phyloP scores from a whole-genome alignment of 2,329 filamentous ascomycete genomes.

The Penicillium sp. region DNA sequence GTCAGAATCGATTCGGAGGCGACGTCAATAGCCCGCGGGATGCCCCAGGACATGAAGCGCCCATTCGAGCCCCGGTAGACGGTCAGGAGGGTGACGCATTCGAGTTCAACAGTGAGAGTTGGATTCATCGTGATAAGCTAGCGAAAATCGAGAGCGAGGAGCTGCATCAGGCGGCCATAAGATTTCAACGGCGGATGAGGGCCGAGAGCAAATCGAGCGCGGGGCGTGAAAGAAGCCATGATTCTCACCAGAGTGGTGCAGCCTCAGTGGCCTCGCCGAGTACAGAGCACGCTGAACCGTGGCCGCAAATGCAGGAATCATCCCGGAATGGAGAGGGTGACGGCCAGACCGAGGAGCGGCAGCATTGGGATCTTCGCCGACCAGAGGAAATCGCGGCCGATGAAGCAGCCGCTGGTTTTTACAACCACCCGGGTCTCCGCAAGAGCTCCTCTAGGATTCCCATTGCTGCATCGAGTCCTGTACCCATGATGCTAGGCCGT shows the following conservation, averaged over 20 bases:
- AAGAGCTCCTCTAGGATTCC: conserved; percentile 78
- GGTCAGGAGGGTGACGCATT: conserved; percentile 18
- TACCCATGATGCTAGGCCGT: conserved; percentile 73
- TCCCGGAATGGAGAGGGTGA: conserved; percentile 42
- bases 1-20: conserved; percentile 37
- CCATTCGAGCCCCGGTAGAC: conserved; percentile 25
- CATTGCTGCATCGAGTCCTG: conserved; percentile 74
- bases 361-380: conserved; percentile 70
- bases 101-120: conserved; percentile 41
- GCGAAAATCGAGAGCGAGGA: conserved; percentile 53
- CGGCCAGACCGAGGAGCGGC: conserved; percentile 39
- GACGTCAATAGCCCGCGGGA: conserved; percentile 42
- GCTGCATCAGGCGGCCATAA: conserved; percentile 48
- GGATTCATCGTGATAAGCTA: conserved; percentile 54
- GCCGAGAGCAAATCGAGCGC: conserved; percentile 37
- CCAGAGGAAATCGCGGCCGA: conserved; percentile 73
- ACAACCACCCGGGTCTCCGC: conserved; percentile 54
- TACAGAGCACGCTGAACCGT: conserved; percentile 35
- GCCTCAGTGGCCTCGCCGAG: conserved; percentile 22
- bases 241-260: conserved; percentile 33
- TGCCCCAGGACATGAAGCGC: conserved; percentile 16
- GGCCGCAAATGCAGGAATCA: conserved; percentile 37
- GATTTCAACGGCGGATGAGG: conserved; percentile 41
- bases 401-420: conserved; percentile 49
- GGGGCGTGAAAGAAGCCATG: conserved; percentile 39